Conservation (phyloP, 768 basidiomycete genomes). For the Tubosaeta sp. region DNA sequence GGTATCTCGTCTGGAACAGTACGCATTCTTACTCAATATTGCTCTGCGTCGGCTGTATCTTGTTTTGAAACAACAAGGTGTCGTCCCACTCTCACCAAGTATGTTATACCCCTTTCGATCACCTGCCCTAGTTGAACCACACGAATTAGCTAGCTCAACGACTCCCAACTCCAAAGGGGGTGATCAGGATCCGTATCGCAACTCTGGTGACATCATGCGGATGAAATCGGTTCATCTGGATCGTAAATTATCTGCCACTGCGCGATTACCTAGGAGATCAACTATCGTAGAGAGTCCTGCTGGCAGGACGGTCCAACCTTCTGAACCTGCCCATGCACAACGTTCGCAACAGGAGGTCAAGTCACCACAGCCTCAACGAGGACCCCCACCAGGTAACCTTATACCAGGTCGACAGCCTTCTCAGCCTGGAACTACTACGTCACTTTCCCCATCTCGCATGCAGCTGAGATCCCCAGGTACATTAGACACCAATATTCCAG, state of each 20-base stretch:
- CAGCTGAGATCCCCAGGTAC: slow-evolving; percentile 39
- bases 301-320: slow-evolving; percentile 77
- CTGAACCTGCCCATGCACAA: slow-evolving; percentile 50
- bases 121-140: slow-evolving; percentile 8
- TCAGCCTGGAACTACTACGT: slow-evolving; percentile 27
- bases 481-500: slow-evolving; percentile 35
- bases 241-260: slow-evolving; percentile 91
- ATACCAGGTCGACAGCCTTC: slow-evolving; percentile 34
- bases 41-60: slow-evolving; percentile 88
- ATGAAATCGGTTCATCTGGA: slow-evolving; percentile 94
- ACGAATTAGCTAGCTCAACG: slow-evolving; percentile 25
- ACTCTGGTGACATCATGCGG: slow-evolving; percentile 86
- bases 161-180: slow-evolving; percentile 32
- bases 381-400: slow-evolving; percentile 34
- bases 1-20: slow-evolving; percentile 94
- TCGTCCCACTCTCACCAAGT: slow-evolving; percentile 82
- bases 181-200: slow-evolving; percentile 76
- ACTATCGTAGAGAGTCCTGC: slow-evolving; percentile 94
- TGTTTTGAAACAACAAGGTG: slow-evolving; percentile 81
- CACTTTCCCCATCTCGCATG: slow-evolving; percentile 33
- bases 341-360: slow-evolving; percentile 40
- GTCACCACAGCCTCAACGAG: slow-evolving; percentile 37
- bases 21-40: slow-evolving; percentile 94
- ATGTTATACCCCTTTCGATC: slow-evolving; percentile 16
- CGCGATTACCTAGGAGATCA: slow-evolving; percentile 87